Percentiles rank a stretch among this genome's conserved stretches.
These are phyloP conservation scores for Coleophoma eucalyptorum DNA, from an alignment of 2,329 filamentous ascomycete genomes.

Conservation along the genomic window DNA sequence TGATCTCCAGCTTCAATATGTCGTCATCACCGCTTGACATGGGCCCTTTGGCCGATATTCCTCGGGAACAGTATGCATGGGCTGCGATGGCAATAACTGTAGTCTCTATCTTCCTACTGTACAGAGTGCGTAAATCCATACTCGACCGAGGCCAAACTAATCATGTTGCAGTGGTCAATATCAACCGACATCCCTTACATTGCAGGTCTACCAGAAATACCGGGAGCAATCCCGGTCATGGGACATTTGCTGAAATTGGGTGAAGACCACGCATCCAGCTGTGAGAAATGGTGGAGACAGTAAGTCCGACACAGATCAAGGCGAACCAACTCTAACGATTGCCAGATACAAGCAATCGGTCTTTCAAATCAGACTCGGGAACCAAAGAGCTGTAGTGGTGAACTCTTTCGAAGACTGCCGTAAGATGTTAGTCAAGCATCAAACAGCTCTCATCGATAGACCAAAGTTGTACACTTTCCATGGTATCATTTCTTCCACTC, in stretches of 20 bases:
- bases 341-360: slow-evolving; percentile 39
- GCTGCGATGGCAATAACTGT: neutral
- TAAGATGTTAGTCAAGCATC: slow-evolving; percentile 44
- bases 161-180: slow-evolving; percentile 9
- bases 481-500: slow-evolving; percentile 44
- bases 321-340: neutral
- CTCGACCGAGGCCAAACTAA: neutral
- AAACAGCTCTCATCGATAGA: slow-evolving; percentile 45
- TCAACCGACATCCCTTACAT: slow-evolving; percentile 46
- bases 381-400: slow-evolving; percentile 47
- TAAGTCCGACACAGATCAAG: neutral
- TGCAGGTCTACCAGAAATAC: slow-evolving; percentile 44
- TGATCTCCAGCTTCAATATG: neutral
- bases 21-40: slow-evolving; percentile 1
- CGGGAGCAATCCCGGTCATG: slow-evolving; percentile 43
- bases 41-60: neutral
- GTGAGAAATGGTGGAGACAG: slow-evolving; percentile 41
- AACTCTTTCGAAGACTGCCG: slow-evolving; percentile 49
- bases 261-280: slow-evolving; percentile 48
- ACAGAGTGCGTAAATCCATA: neutral
- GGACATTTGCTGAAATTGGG: slow-evolving; percentile 48
- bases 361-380: slow-evolving; percentile 49
- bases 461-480: slow-evolving; percentile 51
- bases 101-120: neutral
- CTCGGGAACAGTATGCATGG: neutral